Conservation (phyloP, 225 moss, liverwort and hornwort species). For the Ulota crispa region DNA sequence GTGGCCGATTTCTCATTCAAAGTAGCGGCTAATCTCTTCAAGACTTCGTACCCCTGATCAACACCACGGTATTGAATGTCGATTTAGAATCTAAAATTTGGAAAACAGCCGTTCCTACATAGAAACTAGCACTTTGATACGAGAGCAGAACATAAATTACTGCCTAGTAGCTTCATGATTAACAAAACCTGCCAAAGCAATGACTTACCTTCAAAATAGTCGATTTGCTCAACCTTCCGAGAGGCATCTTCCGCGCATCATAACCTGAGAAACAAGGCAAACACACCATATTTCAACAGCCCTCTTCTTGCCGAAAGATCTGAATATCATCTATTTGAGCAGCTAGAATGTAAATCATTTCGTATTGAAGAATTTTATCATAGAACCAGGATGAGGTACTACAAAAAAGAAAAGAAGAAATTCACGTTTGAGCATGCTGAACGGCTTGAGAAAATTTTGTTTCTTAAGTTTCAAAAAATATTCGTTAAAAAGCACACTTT, state of each 20-base stretch:
- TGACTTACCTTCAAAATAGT: conserved; percentile 74
- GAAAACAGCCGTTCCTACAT: not conserved
- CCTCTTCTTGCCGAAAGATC: not conserved
- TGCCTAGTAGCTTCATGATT: not conserved
- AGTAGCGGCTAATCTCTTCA: conserved; percentile 77
- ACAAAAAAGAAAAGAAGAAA: not conserved
- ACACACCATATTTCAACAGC: conserved; percentile 1
- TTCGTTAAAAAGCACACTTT: not conserved
- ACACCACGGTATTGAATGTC: conserved; percentile 6
- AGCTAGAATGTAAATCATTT: not conserved
- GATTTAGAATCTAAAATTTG: not conserved
- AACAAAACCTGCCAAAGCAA: not conserved
- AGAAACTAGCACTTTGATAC: not conserved
- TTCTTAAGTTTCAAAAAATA: not conserved
- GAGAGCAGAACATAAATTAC: not conserved
- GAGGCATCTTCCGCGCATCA: conserved; percentile 97
- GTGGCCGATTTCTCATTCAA: conserved; percentile 52
- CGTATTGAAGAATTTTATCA: not conserved
- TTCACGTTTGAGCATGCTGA: not conserved
- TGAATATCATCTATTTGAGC: not conserved
- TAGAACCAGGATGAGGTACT: not conserved
- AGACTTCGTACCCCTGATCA: conserved; percentile 83
- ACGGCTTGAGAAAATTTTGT: not conserved
- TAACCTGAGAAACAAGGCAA: conserved; percentile 57
- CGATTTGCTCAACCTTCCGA: conserved; percentile 98